Conservation (phyloP, 768 basidiomycete species). For the Suillus occidentalis region DNA sequence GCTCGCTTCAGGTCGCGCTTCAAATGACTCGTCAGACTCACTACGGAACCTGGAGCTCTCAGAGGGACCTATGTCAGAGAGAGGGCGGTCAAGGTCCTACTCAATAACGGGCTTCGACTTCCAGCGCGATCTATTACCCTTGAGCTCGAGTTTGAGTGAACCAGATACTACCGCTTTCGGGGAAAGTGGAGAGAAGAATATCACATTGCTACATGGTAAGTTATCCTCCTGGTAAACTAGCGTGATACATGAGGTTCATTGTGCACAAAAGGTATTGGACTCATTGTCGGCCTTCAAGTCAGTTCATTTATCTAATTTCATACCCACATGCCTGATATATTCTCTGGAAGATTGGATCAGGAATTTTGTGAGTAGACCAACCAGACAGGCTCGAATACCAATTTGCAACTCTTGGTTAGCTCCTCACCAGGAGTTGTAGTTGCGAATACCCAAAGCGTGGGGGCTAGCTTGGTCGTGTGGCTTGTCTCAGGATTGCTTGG, state of each 20-base stretch:
- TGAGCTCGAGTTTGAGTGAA: slow-evolving; percentile 76
- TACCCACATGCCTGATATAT: slow-evolving; percentile 2
- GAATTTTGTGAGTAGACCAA: slow-evolving; percentile 72
- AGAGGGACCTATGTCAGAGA: slow-evolving; percentile 50
- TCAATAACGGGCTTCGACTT: slow-evolving; percentile 80
- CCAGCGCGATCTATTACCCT: slow-evolving; percentile 71
- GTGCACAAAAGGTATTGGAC: slow-evolving; percentile 57
- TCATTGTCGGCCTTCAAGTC: slow-evolving; percentile 83
- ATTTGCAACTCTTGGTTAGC: slow-evolving; percentile 38
- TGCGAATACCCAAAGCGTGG: slow-evolving; percentile 85
- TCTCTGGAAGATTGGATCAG: slow-evolving; percentile 72
- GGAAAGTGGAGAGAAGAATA: slow-evolving; percentile 64
- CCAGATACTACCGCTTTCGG: slow-evolving; percentile 46
- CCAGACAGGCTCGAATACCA: neutral
- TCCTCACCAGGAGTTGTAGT: slow-evolving; percentile 92
- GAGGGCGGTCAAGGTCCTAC: slow-evolving; percentile 51
- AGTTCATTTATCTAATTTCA: neutral
- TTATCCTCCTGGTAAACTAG: slow-evolving; percentile 2
- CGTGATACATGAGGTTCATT: slow-evolving; percentile 27
- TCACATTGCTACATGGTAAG: slow-evolving; percentile 76
- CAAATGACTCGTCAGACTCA: slow-evolving; percentile 66
- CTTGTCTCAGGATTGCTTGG: slow-evolving; percentile 76
- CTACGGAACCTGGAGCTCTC: slow-evolving; percentile 78
- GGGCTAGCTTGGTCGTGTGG: slow-evolving; percentile 89
- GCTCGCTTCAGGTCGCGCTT: neutral